Percentiles rank a stretch among this genome's conserved stretches.
These are phyloP conservation scores for Cyberlindnera galapagoensis DNA, from an alignment of 805 yeast species.

Conservation along the genomic window DNA sequence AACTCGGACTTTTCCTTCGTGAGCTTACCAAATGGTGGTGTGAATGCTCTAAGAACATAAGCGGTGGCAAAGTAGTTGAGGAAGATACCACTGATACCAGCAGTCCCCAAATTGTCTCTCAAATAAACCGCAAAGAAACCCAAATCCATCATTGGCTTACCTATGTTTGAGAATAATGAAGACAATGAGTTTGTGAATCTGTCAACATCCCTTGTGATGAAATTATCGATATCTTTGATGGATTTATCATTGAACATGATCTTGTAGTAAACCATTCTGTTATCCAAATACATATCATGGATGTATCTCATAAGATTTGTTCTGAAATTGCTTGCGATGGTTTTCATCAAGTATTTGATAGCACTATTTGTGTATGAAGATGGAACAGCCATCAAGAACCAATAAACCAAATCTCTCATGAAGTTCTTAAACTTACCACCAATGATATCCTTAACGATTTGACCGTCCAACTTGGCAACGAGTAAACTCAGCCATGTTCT, in stretches of 20 bases:
- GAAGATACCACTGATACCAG: slow-evolving; percentile 80
- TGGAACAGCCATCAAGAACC: slow-evolving; percentile 89
- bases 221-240: slow-evolving; percentile 67
- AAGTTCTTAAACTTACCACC: slow-evolving; percentile 74
- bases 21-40: slow-evolving; percentile 82
- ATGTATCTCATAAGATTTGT: slow-evolving; percentile 77
- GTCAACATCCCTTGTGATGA: slow-evolving; percentile 77
- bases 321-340: slow-evolving; percentile 77
- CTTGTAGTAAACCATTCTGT: slow-evolving; percentile 78
- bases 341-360: slow-evolving; percentile 70
- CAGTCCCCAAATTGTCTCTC: slow-evolving; percentile 77
- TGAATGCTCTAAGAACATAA: slow-evolving; percentile 55
- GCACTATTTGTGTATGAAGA: slow-evolving; percentile 90
- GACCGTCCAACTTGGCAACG: slow-evolving; percentile 88
- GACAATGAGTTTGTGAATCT: slow-evolving; percentile 78
- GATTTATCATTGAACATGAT: slow-evolving; percentile 43
- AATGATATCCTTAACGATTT: slow-evolving; percentile 82
- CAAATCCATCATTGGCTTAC: slow-evolving; percentile 86
- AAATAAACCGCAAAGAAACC: slow-evolving; percentile 79
- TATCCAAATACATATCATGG: slow-evolving; percentile 84
- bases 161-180: slow-evolving; percentile 78
- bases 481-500: slow-evolving; percentile 84
- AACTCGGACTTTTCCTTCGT: slow-evolving; percentile 67
- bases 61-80: slow-evolving; percentile 79
- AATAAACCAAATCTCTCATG: slow-evolving; percentile 67